Base-by-base conservation (phyloP, 805 yeast species). In the Isabelozyma gotoi region DNA sequence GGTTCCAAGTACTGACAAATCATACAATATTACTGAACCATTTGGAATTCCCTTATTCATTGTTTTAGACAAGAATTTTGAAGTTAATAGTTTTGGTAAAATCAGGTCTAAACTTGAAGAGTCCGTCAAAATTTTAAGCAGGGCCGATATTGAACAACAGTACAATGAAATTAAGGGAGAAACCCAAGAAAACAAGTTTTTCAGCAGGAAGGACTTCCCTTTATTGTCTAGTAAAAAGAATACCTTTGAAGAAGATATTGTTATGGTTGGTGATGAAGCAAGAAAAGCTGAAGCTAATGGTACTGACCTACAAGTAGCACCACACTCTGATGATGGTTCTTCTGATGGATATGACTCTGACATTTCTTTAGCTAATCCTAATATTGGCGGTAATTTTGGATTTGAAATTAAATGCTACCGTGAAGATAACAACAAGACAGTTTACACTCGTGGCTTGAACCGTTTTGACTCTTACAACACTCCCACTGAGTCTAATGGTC, bases 21-120 rank as follows among this genome's bases (percentile, higher is more conserved):
- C 68, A 1, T 63, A 65, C 40, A 61, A 62, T 8, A 57, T 66
- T 10, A 70, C 75, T 0, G 72, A 72, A 35, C 63, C 82, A 1
- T 86, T 89, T 64, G 95, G 90, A 2, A 60, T 83, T 1, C 98
- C 98, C 2, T 80, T 88, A 52, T 82, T 90, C 51, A 69, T 90
- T 20, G 74, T 81, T 0, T 55, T 89, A 41, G 57, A 74, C 2
- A 67, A 70, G 29, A 71, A 69, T 1, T 44, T 50, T 3, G 92
- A 86, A 32, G 60, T 73, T 4, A 53, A 55, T 2, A 81, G 88
- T 18, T 81, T 77, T 55, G 85, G 84, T 5, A 54, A 61, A 1
- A 80, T 90, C 6, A 65, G 85, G 49, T 57, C 59, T 17, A 85
- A 84, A 52, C 52, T 89, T 20, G 82, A 82, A 42, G 62, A 65